Percentiles rank a stretch among this genome's conserved stretches.
phyloP scores from a whole-genome alignment of 176 grass and related monocot genomes.

The Chloris gayana region DNA sequence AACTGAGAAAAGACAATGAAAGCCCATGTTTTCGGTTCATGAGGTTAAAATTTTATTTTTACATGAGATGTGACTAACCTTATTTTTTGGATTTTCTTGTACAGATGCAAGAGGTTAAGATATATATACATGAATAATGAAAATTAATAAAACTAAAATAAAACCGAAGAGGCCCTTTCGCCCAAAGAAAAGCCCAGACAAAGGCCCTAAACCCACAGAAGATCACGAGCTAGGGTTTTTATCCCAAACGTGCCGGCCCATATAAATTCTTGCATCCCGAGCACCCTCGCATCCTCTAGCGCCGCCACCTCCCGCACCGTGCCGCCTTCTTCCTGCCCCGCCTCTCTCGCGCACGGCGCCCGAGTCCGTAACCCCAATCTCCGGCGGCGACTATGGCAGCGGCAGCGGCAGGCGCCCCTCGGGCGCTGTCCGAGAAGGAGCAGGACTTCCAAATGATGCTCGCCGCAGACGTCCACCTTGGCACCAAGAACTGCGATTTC shows the following conservation, averaged over 20 bases:
- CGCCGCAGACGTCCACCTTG: constrained; percentile 84
- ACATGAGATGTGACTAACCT: too few relatives aligned
- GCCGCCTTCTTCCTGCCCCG: constrained; percentile 23
- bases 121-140: too few relatives aligned
- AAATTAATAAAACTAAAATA: background rate
- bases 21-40: too few relatives aligned
- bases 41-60: too few relatives aligned
- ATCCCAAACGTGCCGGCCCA: constrained; percentile 33
- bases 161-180: background rate
- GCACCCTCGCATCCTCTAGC: constrained; percentile 7
- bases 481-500: constrained; percentile 99
- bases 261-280: constrained; percentile 47
- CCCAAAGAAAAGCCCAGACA: background rate
- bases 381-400: constrained; percentile 24
- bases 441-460: constrained; percentile 89
- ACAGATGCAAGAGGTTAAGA: too few relatives aligned
- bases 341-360: constrained; percentile 18
- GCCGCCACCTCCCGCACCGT: constrained; percentile 18
- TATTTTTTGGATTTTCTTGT: too few relatives aligned
- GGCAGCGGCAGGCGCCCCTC: constrained; percentile 29
- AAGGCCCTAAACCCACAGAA: background rate
- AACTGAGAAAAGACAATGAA: too few relatives aligned
- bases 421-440: constrained; percentile 64
- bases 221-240: constrained; percentile 52
- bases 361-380: constrained; percentile 18